phyloP scores from a whole-genome alignment of 805 yeast genomes.

The Diddensiella santjacobensis region DNA sequence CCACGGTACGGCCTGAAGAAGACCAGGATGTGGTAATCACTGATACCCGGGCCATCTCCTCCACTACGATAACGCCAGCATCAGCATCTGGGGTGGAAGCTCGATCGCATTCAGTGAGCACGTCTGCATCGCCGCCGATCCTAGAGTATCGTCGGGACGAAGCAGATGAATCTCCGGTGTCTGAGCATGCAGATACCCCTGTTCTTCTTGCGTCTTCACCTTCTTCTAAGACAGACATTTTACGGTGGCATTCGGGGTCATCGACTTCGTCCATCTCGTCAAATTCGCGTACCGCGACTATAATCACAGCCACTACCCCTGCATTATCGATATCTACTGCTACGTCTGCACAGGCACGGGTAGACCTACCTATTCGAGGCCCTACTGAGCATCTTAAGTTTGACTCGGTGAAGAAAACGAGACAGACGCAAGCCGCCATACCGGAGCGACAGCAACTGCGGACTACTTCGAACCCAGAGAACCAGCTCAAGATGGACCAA shows the following conservation, averaged over 20 bases:
- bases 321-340: neutral
- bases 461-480: neutral
- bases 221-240: neutral
- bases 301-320: neutral
- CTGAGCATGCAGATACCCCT: slow-evolving; percentile 15
- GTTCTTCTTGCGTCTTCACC: slow-evolving; percentile 8
- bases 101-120: neutral
- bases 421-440: neutral
- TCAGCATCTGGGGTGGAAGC: neutral
- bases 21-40: slow-evolving; percentile 8
- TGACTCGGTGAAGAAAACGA: neutral
- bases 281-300: neutral
- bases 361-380: neutral
- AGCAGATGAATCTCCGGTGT: slow-evolving; percentile 14
- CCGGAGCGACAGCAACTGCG: neutral
- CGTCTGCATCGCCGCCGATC: slow-evolving; percentile 13
- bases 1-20: neutral
- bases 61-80: neutral
- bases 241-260: slow-evolving; percentile 7
- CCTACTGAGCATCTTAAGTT: slow-evolving; percentile 1
- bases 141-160: slow-evolving; percentile 15
- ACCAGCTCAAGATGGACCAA: slow-evolving; percentile 7
- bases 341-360: neutral
- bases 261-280: slow-evolving; percentile 13
- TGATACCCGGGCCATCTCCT: slow-evolving; percentile 2